Percentiles rank a stretch among this genome's conserved stretches.
phyloP scores from a whole-genome alignment of 2,329 filamentous ascomycete genomes.

The Paracoccidioides brasiliensis region DNA sequence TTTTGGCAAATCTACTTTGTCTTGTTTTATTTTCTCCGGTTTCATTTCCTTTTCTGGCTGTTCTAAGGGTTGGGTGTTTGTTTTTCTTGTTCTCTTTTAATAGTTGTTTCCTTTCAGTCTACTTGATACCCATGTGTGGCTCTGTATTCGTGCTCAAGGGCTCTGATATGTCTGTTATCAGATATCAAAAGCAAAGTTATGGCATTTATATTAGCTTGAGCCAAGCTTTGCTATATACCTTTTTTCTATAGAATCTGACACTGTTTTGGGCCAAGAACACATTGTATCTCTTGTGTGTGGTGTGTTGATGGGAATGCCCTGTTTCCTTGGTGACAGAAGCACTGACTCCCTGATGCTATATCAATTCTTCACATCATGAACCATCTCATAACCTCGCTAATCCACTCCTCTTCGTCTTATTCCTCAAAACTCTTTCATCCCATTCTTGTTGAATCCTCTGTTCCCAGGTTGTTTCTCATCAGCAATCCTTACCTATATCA shows the following conservation, averaged over 20 bases:
- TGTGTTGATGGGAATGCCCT: too few species aligned
- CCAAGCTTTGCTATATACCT: too few species aligned
- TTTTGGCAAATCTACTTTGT: conserved; percentile 7
- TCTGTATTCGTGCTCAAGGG: too few species aligned
- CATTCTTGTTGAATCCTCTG: too few species aligned
- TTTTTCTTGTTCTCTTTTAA: background rate
- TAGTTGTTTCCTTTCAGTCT: background rate
- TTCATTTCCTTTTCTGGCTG: background rate
- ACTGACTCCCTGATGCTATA: too few species aligned
- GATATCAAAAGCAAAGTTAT: background rate
- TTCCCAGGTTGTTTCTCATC: background rate
- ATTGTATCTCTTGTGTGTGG: too few species aligned
- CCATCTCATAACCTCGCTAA: background rate
- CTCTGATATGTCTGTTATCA: too few species aligned
- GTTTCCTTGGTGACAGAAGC: too few species aligned
- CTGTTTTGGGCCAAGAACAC: too few species aligned
- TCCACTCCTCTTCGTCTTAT: background rate
- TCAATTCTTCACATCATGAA: background rate
- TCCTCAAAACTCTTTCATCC: background rate
- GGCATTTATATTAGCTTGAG: background rate
- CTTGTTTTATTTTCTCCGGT: conserved; percentile 6
- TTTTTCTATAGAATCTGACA: too few species aligned
- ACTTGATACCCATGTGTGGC: background rate
- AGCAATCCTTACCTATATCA: background rate
- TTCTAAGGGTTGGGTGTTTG: background rate